phyloP scores from a whole-genome alignment of 768 basidiomycete species.

The Strobilomyces confusus region DNA sequence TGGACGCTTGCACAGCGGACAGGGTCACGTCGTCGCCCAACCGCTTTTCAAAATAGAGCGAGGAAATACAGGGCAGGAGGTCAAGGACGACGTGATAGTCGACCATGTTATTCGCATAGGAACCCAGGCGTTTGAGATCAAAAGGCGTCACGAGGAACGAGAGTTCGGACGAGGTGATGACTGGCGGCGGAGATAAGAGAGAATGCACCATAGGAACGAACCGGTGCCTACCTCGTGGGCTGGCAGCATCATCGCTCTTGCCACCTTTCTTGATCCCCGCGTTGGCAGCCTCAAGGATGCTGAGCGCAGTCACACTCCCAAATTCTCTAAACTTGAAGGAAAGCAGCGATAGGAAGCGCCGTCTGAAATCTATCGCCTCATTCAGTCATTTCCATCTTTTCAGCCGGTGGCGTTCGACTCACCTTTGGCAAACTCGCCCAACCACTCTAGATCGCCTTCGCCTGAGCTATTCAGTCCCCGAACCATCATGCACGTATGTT shows the following conservation, averaged over 20 bases:
- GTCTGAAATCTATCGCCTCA: constrained; percentile 73
- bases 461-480: constrained; percentile 70
- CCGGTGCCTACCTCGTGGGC: constrained; percentile 28
- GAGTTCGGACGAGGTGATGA: constrained; percentile 40
- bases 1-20: constrained; percentile 88
- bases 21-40: constrained; percentile 62
- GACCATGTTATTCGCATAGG: constrained; percentile 93
- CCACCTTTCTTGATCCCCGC: constrained; percentile 46
- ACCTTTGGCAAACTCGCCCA: constrained; percentile 88
- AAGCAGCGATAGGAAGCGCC: constrained; percentile 82
- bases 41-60: constrained; percentile 81
- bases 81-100: constrained; percentile 97
- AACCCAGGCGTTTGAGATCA: constrained; percentile 92
- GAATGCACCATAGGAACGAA: constrained; percentile 12
- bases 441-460: constrained; percentile 69
- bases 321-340: constrained; percentile 97
- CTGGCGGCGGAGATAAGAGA: constrained; percentile 6
- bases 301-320: constrained; percentile 80
- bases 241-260: constrained; percentile 32
- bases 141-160: constrained; percentile 77
- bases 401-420: constrained; percentile 2
- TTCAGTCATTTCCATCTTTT: not conserved
- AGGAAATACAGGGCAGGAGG: constrained; percentile 74
- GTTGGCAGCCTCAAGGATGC: constrained; percentile 83
- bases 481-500: constrained; percentile 95